Base-by-base conservation (phyloP, 2,329 filamentous ascomycete species). In the Aspergillus uvarum region DNA sequence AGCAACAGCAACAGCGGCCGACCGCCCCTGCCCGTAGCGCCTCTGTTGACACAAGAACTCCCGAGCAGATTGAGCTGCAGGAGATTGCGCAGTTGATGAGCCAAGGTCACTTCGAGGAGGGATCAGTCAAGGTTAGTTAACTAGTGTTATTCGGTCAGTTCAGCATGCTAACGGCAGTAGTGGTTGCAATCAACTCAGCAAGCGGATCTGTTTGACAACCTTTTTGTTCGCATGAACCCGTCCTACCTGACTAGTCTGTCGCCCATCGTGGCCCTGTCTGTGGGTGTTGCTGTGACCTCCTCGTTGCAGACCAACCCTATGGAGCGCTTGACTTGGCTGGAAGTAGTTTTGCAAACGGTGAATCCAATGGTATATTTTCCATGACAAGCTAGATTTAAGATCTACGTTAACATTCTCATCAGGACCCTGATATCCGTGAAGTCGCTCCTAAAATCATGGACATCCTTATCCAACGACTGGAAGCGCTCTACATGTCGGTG, bases 121-220 rank as follows among this genome's bases (percentile, higher is more conserved):
- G 73, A 24, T 78, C 78, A 4, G 72, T 82, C 47, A 79, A 75
- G 70, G 78, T 80, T 65, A 52, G 75, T 73, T 6, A 24, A 24
- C 7, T 22, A 2, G 16, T 26, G 16, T 32, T 3, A 31, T 16
- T 10, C 6, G 14, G 22, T 8, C 47, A 31, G 6, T 29, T 19
- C 42, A 42, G 14, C 16, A 24, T 58, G 51, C 67, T 73, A 58
- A 74, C 52, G 56, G 29, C 56, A 58, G 58, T 57, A 78, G 79
- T 89, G 86, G 86, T 77, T 89, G 51, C 85, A 87, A 76, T 88
- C 86, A 5, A 71, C 76, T 32, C 82, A 83, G 58, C 84, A 87
- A 65, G 78, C 79, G 16, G 81, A 83, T 50, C 76, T 89, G n/a
- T 89, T 88, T 68, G 84, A 87, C 70, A 79, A 81, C 29, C 78